A percentile compares a stretch with the other conserved stretches of the same genome.
Evolutionary conservation across 306 rosid species (phyloP).

Genomic region (Quercus engelmannii): DNA sequence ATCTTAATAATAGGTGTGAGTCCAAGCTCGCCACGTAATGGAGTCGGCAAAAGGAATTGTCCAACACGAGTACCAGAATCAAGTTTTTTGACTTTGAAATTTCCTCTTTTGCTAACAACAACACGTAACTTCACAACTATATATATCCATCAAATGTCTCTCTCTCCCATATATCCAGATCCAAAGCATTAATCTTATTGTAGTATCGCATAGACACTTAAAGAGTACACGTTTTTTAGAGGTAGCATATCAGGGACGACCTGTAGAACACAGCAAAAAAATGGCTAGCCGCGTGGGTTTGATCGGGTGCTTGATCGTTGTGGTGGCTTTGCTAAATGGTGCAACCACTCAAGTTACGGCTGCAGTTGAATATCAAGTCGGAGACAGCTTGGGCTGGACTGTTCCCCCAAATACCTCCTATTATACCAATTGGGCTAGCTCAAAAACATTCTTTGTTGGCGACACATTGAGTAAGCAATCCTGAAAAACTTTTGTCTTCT

Average conservation of each 20-base stretch:
- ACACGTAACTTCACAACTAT: not conserved
- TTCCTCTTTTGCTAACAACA: no score
- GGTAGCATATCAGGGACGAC: not conserved
- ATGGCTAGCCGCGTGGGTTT: not conserved
- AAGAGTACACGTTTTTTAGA: not conserved
- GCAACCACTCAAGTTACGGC: not conserved
- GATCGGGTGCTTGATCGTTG: not conserved
- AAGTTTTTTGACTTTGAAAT: no score
- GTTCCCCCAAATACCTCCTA: no score
- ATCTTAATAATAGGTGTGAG: no score
- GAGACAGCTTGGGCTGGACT: no score
- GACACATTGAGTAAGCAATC: constrained; percentile 14
- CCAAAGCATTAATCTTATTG: not conserved
- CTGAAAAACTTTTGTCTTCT: not conserved
- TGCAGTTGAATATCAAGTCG: no score
- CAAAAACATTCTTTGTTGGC: not conserved
- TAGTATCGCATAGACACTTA: not conserved
- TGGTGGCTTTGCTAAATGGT: not conserved
- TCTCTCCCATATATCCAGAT: not conserved
- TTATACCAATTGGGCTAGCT: no score
- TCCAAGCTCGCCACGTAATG: no score
- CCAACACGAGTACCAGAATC: no score
- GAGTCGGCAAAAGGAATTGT: no score
- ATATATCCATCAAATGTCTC: not conserved
- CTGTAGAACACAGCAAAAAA: not conserved